phyloP scores from a whole-genome alignment of 2,329 filamentous ascomycete genomes.

The Dothideomycetes sp. region DNA sequence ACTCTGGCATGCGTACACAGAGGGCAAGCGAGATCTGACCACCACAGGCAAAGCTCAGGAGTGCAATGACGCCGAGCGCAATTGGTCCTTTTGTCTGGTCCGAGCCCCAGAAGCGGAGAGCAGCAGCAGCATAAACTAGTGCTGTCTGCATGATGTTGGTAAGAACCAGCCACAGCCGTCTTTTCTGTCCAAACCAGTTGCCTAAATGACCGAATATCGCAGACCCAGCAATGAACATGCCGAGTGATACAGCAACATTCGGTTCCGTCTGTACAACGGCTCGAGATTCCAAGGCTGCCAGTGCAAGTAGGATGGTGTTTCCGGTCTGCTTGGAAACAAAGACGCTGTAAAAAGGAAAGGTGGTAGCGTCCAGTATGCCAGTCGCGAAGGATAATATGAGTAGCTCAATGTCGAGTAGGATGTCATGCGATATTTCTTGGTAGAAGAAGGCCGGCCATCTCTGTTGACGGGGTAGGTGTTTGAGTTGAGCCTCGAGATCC shows the following conservation, averaged over 20 bases:
- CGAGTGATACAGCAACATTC: constrained; percentile 15
- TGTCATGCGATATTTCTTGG: constrained; percentile 17
- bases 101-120: constrained; percentile 13
- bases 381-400: constrained; percentile 16
- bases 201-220: constrained; percentile 17
- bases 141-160: constrained; percentile 14
- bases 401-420: constrained; percentile 15
- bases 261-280: constrained; percentile 7
- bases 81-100: constrained; percentile 8
- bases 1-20: constrained; percentile 15
- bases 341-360: constrained; percentile 51
- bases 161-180: constrained; percentile 16
- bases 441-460: constrained; percentile 9
- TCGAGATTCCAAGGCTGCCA: constrained; percentile 18
- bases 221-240: constrained; percentile 15
- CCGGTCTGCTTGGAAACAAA: constrained; percentile 57
- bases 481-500: constrained; percentile 4
- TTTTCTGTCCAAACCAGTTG: constrained; percentile 13
- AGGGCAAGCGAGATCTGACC: constrained; percentile 18
- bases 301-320: constrained; percentile 51
- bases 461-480: background rate
- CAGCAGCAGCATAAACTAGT: constrained; percentile 15
- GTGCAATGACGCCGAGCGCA: constrained; percentile 13
- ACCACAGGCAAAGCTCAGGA: constrained; percentile 13
- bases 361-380: constrained; percentile 35